Base-by-base conservation (phyloP, 2,329 filamentous ascomycete species). In the Periconia sp. region DNA sequence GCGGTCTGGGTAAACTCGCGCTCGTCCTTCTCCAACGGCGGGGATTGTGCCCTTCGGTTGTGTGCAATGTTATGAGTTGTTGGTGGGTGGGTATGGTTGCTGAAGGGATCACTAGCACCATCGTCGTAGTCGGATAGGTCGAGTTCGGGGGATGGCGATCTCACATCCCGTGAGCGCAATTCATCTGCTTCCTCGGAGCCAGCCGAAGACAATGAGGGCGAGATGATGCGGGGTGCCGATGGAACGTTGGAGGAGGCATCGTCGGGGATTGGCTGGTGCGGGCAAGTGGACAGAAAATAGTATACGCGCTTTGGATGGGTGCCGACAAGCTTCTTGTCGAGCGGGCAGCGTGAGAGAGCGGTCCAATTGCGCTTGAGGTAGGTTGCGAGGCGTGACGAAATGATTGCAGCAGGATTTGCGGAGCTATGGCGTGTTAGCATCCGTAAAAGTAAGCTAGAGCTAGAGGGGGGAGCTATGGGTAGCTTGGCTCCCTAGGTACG, bases 1-100 rank as follows among this genome's bases (percentile, higher is more conserved):
- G 94, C 94, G 1, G 92, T 97, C 76, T 96, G 91, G 7, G 93
- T 97, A 70, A 99, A 99, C 74, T 97, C 94, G 69, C 89, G 90
- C 79, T 97, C 93, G 64, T 97, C 93, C 65, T 90, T 91, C 77
- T 97, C 93, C 37, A 97, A 81, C 15, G 92, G 91, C 48, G 93
- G 92, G 59, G 91, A 94, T 20, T 89, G 86, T n/a, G 88, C 89
- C 55, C 90, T 86, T 56, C 86, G 82, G 57, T 84, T 85, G 63
- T 87, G 83, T 46, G 78, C 73, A 48, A 81, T 76, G 56, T 76
- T 76, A 53, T 64, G 73, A 58, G 61, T 70, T 51, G 64, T 73
- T 49, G 65, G 74, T 42, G 75, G 71, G 48, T 78, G 73, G 42
- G 74, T 71, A 31, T 76, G 76, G 42, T 65, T 74, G 8, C 87